phyloP scores from a whole-genome alignment of 2,329 filamentous ascomycete species.

The Phyllosticta capitalensis region DNA sequence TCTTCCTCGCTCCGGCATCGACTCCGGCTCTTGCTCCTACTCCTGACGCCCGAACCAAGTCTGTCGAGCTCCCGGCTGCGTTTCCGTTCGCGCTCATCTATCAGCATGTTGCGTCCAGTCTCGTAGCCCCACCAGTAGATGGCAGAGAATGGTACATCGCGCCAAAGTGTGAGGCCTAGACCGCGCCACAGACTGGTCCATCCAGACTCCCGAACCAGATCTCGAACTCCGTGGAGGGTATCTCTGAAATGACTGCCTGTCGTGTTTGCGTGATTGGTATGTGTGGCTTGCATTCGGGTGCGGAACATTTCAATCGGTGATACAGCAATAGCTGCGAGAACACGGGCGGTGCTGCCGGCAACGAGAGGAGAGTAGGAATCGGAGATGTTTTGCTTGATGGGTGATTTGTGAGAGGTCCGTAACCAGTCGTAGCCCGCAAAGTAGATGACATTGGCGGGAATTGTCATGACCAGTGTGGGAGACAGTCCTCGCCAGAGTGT shows the following conservation, averaged over 20 bases:
- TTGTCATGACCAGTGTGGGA: constrained; percentile 88
- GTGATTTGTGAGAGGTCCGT: constrained; percentile 62
- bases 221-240: constrained; percentile 64
- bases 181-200: constrained; percentile 84
- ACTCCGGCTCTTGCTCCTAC: constrained; percentile 15
- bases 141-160: constrained; percentile 93
- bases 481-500: constrained; percentile 89
- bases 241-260: constrained; percentile 59
- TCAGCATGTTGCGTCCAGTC: constrained; percentile 61
- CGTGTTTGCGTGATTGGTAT: constrained; percentile 27
- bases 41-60: constrained; percentile 23
- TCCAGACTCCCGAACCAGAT: constrained; percentile 70
- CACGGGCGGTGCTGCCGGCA: constrained; percentile 68
- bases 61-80: constrained; percentile 23
- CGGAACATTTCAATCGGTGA: constrained; percentile 90
- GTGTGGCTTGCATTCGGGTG: constrained; percentile 79
- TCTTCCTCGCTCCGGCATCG: constrained; percentile 58
- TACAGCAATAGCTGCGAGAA: constrained; percentile 72
- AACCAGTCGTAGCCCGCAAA: constrained; percentile 98
- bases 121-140: constrained; percentile 99
- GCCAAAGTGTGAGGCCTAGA: constrained; percentile 82
- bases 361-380: constrained; percentile 71
- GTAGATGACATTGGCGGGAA: constrained; percentile 96
- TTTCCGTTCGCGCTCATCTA: constrained; percentile 50
- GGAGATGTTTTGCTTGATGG: constrained; percentile 46